These are phyloP conservation scores for Neophaeococcomyces mojaviensis DNA, from an alignment of 2,329 filamentous ascomycete genomes.

Conservation along the genomic window DNA sequence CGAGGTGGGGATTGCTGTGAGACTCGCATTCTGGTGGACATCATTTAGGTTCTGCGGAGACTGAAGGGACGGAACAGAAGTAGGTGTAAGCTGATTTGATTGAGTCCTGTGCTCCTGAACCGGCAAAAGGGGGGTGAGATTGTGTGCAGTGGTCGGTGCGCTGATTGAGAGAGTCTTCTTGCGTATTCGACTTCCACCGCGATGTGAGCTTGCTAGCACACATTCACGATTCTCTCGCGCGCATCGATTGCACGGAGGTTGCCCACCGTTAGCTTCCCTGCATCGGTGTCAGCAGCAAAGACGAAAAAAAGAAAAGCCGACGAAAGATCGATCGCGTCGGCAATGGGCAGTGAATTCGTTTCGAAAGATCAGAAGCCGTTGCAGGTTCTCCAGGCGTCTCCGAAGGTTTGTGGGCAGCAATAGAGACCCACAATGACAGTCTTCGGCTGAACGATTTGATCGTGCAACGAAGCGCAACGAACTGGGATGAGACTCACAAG, in stretches of 20 bases:
- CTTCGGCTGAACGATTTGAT: neutral
- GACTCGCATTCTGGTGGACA: neutral
- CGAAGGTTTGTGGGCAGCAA: constrained; percentile 27
- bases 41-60: constrained; percentile 8
- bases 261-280: constrained; percentile 40
- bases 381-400: constrained; percentile 1
- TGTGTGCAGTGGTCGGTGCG: neutral
- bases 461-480: neutral
- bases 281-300: neutral
- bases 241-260: constrained; percentile 52
- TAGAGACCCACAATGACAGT: constrained; percentile 8
- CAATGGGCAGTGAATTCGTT: neutral
- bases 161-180: constrained; percentile 36
- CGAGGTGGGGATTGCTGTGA: neutral
- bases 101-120: neutral
- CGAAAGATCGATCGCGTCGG: neutral
- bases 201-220: constrained; percentile 52
- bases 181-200: constrained; percentile 51
- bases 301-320: neutral
- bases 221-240: constrained; percentile 52
- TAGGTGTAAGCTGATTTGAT: constrained; percentile 2
- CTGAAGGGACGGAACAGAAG: constrained; percentile 11
- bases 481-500: constrained; percentile 34
- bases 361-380: constrained; percentile 3
- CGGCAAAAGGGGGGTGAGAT: constrained; percentile 3